phyloP scores from a whole-genome alignment of 352 stramenopile genomes.

The Saprolegnia diclina region DNA sequence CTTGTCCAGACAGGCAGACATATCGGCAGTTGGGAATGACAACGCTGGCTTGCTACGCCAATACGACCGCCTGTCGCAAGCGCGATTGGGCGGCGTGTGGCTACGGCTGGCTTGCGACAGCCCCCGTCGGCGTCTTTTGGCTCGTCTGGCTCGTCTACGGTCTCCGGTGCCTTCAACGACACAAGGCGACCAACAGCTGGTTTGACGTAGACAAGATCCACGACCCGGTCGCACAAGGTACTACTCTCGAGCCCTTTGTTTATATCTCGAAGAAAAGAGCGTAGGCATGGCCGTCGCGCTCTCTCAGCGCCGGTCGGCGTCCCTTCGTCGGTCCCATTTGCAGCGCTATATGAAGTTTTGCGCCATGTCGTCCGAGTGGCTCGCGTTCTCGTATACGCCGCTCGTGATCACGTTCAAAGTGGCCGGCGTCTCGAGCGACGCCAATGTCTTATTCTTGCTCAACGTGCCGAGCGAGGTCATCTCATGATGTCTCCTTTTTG shows the following conservation, averaged over 20 bases:
- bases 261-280: too few species aligned
- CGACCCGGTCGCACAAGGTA: conserved; percentile 8
- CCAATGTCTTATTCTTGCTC: not conserved
- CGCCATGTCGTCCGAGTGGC: conserved; percentile 26
- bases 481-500: too few species aligned
- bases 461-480: conserved; percentile 4
- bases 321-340: not conserved
- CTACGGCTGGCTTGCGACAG: conserved; percentile 20
- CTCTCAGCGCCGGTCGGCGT: conserved; percentile 5
- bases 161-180: not conserved
- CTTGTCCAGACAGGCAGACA: too few species aligned
- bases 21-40: too few species aligned
- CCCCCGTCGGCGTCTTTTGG: conserved; percentile 13
- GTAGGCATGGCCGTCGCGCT: conserved; percentile 21
- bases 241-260: not conserved
- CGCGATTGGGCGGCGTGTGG: conserved; percentile 18
- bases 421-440: too few species aligned
- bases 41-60: not conserved
- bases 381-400: conserved; percentile 21
- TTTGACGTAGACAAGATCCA: not conserved
- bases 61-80: conserved; percentile 6
- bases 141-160: conserved; percentile 10
- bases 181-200: not conserved
- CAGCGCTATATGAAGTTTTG: conserved; percentile 25
- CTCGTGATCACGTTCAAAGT: conserved; percentile 25